Conservation (phyloP, 176 grass and related monocot species). For the Aegilops bicornis region DNA sequence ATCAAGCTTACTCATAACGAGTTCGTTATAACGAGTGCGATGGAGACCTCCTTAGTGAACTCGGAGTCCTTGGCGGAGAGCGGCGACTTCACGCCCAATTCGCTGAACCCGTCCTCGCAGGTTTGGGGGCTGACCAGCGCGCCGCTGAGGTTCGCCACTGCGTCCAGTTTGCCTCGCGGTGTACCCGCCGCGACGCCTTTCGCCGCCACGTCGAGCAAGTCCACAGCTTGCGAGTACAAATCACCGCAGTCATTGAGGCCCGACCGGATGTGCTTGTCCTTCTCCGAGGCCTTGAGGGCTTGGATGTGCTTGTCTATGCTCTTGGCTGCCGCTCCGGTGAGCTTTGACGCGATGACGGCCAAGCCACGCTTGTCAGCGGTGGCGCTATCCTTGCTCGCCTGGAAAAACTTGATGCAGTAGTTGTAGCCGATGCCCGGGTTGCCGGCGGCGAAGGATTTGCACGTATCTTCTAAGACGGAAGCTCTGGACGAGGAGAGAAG, state of each 20-base stretch:
- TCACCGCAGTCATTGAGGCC: conserved; percentile 33
- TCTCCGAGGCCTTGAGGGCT: conserved; percentile 29
- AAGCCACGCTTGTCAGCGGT: conserved; percentile 43
- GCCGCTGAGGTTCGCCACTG: conserved; percentile 27
- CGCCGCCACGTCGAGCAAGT: conserved; percentile 13
- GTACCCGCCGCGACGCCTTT: not conserved
- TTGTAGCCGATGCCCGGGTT: conserved; percentile 26
- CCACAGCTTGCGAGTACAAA: conserved; percentile 39
- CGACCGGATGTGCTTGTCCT: conserved; percentile 16
- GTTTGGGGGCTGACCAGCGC: conserved; percentile 22
- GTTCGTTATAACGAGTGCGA: not conserved
- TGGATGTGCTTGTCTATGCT: conserved; percentile 21
- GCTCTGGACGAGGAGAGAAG: conserved; percentile 15
- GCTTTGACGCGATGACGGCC: conserved; percentile 38
- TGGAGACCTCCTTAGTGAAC: conserved; percentile 36
- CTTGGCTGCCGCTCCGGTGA: not conserved
- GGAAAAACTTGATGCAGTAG: conserved; percentile 62
- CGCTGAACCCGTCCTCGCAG: conserved; percentile 52
- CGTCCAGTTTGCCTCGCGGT: not conserved
- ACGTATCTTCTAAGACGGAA: conserved; percentile 49
- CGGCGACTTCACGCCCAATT: conserved; percentile 24
- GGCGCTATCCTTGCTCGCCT: conserved; percentile 24
- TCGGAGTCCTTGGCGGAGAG: conserved; percentile 31
- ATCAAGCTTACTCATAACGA: not conserved
- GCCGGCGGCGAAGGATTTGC: conserved; percentile 36